These are phyloP conservation scores for Globisporangium rhizosaccharum DNA, from an alignment of 352 stramenopile species.

Conservation along the genomic window DNA sequence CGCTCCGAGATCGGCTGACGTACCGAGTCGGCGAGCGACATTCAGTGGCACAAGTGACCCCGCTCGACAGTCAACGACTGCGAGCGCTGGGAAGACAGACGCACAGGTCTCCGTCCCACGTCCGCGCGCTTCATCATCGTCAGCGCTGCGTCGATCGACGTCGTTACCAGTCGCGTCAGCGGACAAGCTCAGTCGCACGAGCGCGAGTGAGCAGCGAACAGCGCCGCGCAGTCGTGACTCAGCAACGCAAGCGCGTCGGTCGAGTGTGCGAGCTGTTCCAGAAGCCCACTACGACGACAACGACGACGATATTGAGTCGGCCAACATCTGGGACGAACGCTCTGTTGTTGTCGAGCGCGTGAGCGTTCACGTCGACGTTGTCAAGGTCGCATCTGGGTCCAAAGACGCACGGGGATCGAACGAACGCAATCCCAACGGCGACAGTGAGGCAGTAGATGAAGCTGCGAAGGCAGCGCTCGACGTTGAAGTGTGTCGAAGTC, in stretches of 20 bases:
- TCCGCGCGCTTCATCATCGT: too few species aligned
- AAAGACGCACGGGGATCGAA: constrained; percentile 1
- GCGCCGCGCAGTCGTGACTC: too few species aligned
- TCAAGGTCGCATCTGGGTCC: constrained; percentile 9
- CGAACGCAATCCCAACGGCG: not conserved
- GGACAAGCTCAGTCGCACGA: too few species aligned
- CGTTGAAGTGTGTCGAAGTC: not conserved
- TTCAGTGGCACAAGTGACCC: too few species aligned
- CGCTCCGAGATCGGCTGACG: too few species aligned
- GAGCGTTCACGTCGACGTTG: constrained; percentile 12
- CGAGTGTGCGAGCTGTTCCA: not conserved
- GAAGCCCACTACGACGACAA: not conserved
- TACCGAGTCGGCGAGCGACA: too few species aligned
- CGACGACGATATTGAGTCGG: constrained; percentile 2
- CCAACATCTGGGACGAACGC: constrained; percentile 13
- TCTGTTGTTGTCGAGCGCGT: constrained; percentile 12
- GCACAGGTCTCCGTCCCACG: too few species aligned
- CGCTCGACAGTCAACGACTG: too few species aligned
- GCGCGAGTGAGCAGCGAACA: too few species aligned
- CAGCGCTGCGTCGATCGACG: too few species aligned
- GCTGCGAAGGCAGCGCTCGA: not conserved
- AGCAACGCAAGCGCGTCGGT: not conserved
- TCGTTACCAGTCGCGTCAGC: too few species aligned
- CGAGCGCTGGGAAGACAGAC: too few species aligned
- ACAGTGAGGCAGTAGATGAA: not conserved